Evolutionary conservation across 2,329 filamentous ascomycete genomes (phyloP).

Genomic region (Alternaria hordeiaustralica): DNA sequence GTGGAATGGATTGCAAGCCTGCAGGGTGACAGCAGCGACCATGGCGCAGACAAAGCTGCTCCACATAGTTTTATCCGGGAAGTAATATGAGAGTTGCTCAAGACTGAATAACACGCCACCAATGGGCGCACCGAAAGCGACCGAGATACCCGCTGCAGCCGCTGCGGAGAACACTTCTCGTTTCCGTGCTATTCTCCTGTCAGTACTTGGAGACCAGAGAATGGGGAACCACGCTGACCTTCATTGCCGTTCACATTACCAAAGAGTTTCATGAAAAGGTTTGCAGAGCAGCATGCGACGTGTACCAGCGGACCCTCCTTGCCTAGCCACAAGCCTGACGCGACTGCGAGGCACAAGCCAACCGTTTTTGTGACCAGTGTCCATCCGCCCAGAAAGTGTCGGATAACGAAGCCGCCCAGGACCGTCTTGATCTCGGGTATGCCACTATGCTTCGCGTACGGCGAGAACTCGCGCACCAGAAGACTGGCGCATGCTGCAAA

Average conservation of each 20-base stretch:
- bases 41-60: slow-evolving; percentile 99
- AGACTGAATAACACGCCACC: slow-evolving; percentile 94
- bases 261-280: slow-evolving; percentile 91
- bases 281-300: slow-evolving; percentile 95
- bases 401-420: slow-evolving; percentile 90
- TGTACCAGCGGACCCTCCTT: slow-evolving; percentile 97
- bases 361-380: slow-evolving; percentile 89
- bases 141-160: slow-evolving; percentile 88
- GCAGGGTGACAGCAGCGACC: slow-evolving; percentile 93
- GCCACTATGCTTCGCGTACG: slow-evolving; percentile 91
- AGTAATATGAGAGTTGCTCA: slow-evolving; percentile 97
- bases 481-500: slow-evolving; percentile 80
- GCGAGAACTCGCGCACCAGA: slow-evolving; percentile 81
- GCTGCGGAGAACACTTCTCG: slow-evolving; percentile 92
- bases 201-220: slow-evolving; percentile 12
- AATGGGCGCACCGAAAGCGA: slow-evolving; percentile 92
- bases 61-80: slow-evolving; percentile 99
- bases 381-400: slow-evolving; percentile 84
- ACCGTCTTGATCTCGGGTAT: slow-evolving; percentile 98
- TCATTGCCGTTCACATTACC: slow-evolving; percentile 83
- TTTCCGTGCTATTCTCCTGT: slow-evolving; percentile 72
- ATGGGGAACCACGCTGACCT: slow-evolving; percentile 57
- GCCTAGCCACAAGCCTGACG: slow-evolving; percentile 93
- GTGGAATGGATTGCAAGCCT: slow-evolving; percentile 91
- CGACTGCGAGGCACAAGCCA: slow-evolving; percentile 86